Evolutionary conservation across 306 rosid genomes (phyloP).

Genomic region (Mimosa pudica): DNA sequence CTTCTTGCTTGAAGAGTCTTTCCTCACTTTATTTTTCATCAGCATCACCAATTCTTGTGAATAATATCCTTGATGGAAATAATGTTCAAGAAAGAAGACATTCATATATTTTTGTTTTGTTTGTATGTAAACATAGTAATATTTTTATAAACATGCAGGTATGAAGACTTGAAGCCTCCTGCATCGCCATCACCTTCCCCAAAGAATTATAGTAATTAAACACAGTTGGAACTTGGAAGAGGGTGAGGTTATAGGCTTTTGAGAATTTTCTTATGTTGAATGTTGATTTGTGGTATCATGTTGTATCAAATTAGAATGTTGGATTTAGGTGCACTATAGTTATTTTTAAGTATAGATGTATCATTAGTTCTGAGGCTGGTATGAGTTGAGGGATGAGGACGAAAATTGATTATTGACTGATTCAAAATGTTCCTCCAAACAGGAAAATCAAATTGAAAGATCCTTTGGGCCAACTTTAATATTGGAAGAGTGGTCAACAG

Average conservation of each 20-base stretch:
- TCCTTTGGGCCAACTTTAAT: constrained; percentile 21
- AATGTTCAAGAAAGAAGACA: not conserved
- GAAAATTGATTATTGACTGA: constrained; percentile 17
- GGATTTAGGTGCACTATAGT: too few species aligned
- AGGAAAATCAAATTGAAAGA: constrained; percentile 32
- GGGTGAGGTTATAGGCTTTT: too few species aligned
- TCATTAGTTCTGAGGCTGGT: too few species aligned
- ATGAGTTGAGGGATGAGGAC: not conserved
- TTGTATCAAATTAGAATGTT: too few species aligned
- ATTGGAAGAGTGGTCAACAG: constrained; percentile 25
- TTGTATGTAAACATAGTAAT: constrained; percentile 1
- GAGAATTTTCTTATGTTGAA: too few species aligned
- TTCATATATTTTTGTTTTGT: not conserved
- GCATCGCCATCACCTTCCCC: constrained; percentile 69
- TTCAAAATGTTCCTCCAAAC: constrained; percentile 36
- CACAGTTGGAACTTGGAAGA: not conserved
- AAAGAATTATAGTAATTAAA: constrained; percentile 41
- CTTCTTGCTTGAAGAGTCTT: constrained; percentile 19
- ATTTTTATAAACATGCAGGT: constrained; percentile 55
- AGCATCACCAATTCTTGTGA: not conserved
- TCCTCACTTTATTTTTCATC: not conserved
- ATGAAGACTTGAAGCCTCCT: constrained; percentile 96
- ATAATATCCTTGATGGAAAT: not conserved
- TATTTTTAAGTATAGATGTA: too few species aligned
- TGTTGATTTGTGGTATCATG: too few species aligned